These are phyloP conservation scores for Trametes villosa DNA, from an alignment of 768 basidiomycete species.

Conservation along the genomic window DNA sequence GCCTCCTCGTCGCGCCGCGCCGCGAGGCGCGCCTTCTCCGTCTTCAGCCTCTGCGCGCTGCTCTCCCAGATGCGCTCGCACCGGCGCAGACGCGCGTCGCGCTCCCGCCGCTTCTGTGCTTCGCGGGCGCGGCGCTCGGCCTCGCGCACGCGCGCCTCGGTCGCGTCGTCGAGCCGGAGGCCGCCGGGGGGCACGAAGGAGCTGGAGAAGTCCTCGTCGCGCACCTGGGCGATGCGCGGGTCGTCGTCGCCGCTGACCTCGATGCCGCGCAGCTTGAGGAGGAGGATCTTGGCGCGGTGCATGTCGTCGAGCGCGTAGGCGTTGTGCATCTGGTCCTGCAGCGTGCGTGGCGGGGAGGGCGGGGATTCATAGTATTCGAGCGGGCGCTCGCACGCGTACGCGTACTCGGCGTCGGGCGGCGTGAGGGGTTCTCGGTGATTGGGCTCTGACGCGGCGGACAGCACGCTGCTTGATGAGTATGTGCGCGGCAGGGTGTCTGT, in stretches of 20 bases:
- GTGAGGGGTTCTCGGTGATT: slow-evolving; percentile 32
- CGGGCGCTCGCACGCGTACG: slow-evolving; percentile 32
- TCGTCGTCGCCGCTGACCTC: slow-evolving; percentile 62
- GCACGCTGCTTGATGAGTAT: slow-evolving; percentile 30
- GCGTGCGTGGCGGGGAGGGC: slow-evolving; percentile 44
- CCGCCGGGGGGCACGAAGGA: slow-evolving; percentile 45
- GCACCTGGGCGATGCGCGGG: slow-evolving; percentile 65
- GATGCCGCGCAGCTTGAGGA: slow-evolving; percentile 64
- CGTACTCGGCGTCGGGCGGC: slow-evolving; percentile 38
- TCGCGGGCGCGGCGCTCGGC: slow-evolving; percentile 40
- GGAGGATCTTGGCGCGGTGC: slow-evolving; percentile 64
- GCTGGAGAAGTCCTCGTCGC: slow-evolving; percentile 49
- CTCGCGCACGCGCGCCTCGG: slow-evolving; percentile 44
- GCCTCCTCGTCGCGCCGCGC: slow-evolving; percentile 28
- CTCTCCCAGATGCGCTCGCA: slow-evolving; percentile 37
- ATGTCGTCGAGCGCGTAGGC: slow-evolving; percentile 73
- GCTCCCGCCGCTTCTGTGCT: slow-evolving; percentile 40
- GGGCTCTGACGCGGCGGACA: slow-evolving; percentile 27
- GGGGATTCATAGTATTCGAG: slow-evolving; percentile 52
- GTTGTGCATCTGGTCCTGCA: slow-evolving; percentile 67
- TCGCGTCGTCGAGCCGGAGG: slow-evolving; percentile 46
- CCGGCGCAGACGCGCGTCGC: slow-evolving; percentile 29
- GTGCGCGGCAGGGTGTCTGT: slow-evolving; percentile 22
- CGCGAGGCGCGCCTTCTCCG: slow-evolving; percentile 30
- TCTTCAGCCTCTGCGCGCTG: slow-evolving; percentile 23